Evolutionary conservation across 2,329 filamentous ascomycete genomes (phyloP).

Genomic region (Xylaria sp.): DNA sequence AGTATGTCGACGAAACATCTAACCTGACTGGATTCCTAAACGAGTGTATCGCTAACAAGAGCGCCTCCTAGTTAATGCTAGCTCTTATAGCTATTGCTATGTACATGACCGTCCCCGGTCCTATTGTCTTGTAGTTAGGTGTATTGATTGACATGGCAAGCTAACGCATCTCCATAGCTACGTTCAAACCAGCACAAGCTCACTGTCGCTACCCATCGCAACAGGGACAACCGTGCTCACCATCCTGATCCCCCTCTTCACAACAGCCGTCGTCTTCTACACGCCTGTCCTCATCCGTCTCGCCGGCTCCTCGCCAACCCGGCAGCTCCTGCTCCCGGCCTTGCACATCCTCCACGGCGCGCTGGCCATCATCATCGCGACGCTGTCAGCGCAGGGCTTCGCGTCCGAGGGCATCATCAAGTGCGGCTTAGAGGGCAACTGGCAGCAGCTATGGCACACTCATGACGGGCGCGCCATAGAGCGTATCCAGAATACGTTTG

Average conservation of each 20-base stretch:
- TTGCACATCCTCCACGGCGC: slow-evolving; percentile 41
- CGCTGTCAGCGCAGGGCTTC: slow-evolving; percentile 34
- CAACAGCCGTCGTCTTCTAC: slow-evolving; percentile 27
- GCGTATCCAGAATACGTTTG: slow-evolving; percentile 58
- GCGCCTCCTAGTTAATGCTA: slow-evolving; percentile 14
- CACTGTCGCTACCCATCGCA: slow-evolving; percentile 29
- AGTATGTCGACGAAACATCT: neutral
- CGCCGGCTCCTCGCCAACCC: slow-evolving; percentile 7
- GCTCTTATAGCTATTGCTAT: slow-evolving; percentile 19
- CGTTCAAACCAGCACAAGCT: slow-evolving; percentile 28
- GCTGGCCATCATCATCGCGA: slow-evolving; percentile 40
- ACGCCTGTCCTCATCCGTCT: slow-evolving; percentile 18
- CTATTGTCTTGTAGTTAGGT: neutral
- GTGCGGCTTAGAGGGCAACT: slow-evolving; percentile 54
- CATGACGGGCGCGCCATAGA: slow-evolving; percentile 48
- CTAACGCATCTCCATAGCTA: slow-evolving; percentile 23
- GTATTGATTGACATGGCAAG: neutral
- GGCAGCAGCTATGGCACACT: slow-evolving; percentile 48
- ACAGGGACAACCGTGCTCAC: slow-evolving; percentile 28
- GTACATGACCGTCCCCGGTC: slow-evolving; percentile 2
- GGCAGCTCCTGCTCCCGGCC: slow-evolving; percentile 30
- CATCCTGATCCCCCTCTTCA: slow-evolving; percentile 29
- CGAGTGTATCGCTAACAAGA: slow-evolving; percentile 2
- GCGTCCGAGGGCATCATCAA: slow-evolving; percentile 32
- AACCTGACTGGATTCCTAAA: neutral